Conservation (phyloP, 331 rosid genomes). For the Pyracantha coccinea region DNA sequence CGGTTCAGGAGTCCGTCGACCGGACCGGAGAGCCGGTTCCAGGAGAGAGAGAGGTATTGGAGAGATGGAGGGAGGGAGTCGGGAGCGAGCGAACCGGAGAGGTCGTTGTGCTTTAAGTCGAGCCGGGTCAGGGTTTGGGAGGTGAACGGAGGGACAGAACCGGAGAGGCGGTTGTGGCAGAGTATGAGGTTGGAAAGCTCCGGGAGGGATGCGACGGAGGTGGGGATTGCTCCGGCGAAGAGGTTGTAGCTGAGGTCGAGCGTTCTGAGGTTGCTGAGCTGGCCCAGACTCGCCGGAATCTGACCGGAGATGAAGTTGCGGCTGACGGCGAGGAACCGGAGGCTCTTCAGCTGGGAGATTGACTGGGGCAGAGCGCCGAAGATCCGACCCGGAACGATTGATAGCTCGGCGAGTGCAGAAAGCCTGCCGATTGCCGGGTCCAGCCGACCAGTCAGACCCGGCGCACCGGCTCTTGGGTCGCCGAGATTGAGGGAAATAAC, state of each 20-base stretch:
- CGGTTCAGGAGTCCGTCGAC: slow-evolving; percentile 52
- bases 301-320: slow-evolving; percentile 81
- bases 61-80: slow-evolving; percentile 64
- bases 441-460: slow-evolving; percentile 78
- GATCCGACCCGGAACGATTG: slow-evolving; percentile 80
- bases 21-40: slow-evolving; percentile 70
- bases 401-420: slow-evolving; percentile 67
- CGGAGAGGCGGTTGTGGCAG: slow-evolving; percentile 79
- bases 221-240: slow-evolving; percentile 65
- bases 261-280: slow-evolving; percentile 46
- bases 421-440: slow-evolving; percentile 72
- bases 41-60: slow-evolving; percentile 69
- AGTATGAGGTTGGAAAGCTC: slow-evolving; percentile 68
- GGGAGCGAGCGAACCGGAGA: slow-evolving; percentile 62
- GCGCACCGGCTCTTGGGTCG: slow-evolving; percentile 76
- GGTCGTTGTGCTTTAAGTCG: slow-evolving; percentile 74
- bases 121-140: slow-evolving; percentile 60
- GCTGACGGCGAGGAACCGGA: slow-evolving; percentile 77
- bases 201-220: slow-evolving; percentile 50
- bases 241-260: slow-evolving; percentile 86
- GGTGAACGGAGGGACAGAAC: slow-evolving; percentile 56
- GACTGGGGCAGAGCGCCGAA: slow-evolving; percentile 58
- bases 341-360: slow-evolving; percentile 43
- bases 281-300: slow-evolving; percentile 51
- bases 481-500: slow-evolving; percentile 90